Evolutionary conservation across 2,329 filamentous ascomycete species (phyloP), one percentile per base, ranked within the genome.

Genomic region (Apiospora malaysiana): DNA sequence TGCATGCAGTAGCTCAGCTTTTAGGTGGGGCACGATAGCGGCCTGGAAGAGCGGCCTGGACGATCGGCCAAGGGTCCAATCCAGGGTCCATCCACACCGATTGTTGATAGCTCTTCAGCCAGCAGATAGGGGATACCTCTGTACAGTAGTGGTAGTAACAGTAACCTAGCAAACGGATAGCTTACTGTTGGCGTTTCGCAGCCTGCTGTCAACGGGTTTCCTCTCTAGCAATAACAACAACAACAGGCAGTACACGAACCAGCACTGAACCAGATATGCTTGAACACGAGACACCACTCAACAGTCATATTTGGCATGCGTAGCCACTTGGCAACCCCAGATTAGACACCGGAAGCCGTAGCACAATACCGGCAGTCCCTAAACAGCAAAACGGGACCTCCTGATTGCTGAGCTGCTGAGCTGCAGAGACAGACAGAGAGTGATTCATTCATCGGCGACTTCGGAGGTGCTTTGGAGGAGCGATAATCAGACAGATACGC

Each of bases 1-100:
- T 59, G 51, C 51, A 59, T 59, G 51, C 51, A 59, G 51, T 59
- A 59, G 51, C 32, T 59, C 51, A 9, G 8, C 21, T 10, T 37
- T 59, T 59, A 59, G 25, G 51, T 59, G 51, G 51, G 21, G 51
- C 18, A 59, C 3, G 51, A 59, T n/a, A 37, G 51, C 16, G 51
- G 21, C 51, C 51, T 32, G 27, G 66, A 49, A 23, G 66, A 68
- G 49, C 66, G 43, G n/a, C 51, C 51, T 32, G 27, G 66, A 49
- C 43, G 66, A 68, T 68, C 66, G 43, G n/a, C 66, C 45, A 68
- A 47, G 66, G 66, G 43, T 68, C 66, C 66, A 51, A 21, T 43
- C 45, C 49, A 47, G 66, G 66, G 43, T 68, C 66, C 66, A 51
- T 37, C 43, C 66, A 68, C 66, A 49, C 66, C 42, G 45, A 68